phyloP scores from a whole-genome alignment of 306 rosid genomes.

The Vigna hirtella region DNA sequence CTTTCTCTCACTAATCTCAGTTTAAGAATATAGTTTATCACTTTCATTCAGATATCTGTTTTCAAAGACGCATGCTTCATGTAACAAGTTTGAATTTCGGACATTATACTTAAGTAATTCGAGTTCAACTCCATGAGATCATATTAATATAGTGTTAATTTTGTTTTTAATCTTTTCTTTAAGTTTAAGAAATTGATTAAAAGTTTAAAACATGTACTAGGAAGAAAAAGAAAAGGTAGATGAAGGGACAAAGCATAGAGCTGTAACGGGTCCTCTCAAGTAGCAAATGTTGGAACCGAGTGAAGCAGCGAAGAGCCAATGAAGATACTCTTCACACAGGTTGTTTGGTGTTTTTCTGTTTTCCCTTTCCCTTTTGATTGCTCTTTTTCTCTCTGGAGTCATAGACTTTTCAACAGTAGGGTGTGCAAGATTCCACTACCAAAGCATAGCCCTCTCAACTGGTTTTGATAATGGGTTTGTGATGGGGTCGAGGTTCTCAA shows the following conservation, averaged over 20 bases:
- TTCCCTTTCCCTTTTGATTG: constrained; percentile 39
- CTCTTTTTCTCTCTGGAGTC: constrained; percentile 8
- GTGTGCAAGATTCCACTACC: constrained; percentile 51
- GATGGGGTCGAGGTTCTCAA: constrained; percentile 46
- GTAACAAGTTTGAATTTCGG: too few relatives aligned
- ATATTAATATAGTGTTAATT: too few relatives aligned
- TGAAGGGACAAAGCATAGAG: constrained; percentile 35
- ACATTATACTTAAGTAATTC: too few relatives aligned
- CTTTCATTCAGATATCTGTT: too few relatives aligned
- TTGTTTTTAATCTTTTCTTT: not conserved
- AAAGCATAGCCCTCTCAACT: constrained; percentile 36
- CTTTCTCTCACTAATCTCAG: too few relatives aligned
- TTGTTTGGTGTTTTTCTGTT: constrained; percentile 16
- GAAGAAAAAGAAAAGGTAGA: constrained; percentile 21
- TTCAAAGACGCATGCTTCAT: too few relatives aligned
- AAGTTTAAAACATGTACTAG: not conserved
- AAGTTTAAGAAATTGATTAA: not conserved
- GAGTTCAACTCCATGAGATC: too few relatives aligned
- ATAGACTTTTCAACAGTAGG: constrained; percentile 41
- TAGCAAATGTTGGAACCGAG: constrained; percentile 47
- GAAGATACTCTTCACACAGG: constrained; percentile 4
- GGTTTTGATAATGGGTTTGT: constrained; percentile 37
- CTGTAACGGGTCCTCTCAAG: constrained; percentile 45
- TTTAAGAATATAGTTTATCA: too few relatives aligned
- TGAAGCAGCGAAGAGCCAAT: constrained; percentile 46